A percentile compares a stretch with the other conserved stretches of the same genome.
phyloP scores from a whole-genome alignment of 2,329 filamentous ascomycete species.

The Cadophora malorum region DNA sequence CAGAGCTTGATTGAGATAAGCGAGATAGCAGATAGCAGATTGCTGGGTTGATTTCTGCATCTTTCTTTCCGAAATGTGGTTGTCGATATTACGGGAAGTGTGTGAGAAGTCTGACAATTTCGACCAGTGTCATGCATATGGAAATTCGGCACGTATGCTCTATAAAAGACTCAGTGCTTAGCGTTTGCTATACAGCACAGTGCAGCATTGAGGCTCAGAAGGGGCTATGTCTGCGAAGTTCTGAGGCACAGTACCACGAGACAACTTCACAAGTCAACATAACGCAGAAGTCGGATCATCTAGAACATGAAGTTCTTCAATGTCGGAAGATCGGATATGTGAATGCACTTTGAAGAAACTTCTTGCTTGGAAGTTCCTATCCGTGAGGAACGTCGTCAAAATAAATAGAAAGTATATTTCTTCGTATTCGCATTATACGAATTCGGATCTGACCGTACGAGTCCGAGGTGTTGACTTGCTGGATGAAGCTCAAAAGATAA shows the following conservation, averaged over 20 bases:
- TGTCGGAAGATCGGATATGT: neutral
- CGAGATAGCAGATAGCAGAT: neutral
- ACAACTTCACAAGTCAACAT: neutral
- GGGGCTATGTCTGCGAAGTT: neutral
- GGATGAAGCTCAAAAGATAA: neutral
- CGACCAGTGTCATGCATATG: neutral
- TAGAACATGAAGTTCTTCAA: neutral
- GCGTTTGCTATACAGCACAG: neutral
- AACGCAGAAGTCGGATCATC: neutral
- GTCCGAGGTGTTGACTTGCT: neutral
- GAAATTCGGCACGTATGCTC: neutral
- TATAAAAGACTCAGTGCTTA: neutral
- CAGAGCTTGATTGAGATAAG: neutral
- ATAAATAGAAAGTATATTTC: neutral
- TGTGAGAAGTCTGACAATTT: neutral
- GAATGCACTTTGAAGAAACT: neutral
- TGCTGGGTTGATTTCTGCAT: neutral
- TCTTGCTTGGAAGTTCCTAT: neutral
- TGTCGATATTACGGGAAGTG: neutral
- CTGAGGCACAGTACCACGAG: neutral
- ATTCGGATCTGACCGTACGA: neutral
- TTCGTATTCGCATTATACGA: neutral
- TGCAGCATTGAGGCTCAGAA: neutral
- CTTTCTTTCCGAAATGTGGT: neutral
- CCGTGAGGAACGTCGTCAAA: neutral